Conservation (phyloP, 805 yeast genomes). For the Zygosaccharomyces bisporus region DNA sequence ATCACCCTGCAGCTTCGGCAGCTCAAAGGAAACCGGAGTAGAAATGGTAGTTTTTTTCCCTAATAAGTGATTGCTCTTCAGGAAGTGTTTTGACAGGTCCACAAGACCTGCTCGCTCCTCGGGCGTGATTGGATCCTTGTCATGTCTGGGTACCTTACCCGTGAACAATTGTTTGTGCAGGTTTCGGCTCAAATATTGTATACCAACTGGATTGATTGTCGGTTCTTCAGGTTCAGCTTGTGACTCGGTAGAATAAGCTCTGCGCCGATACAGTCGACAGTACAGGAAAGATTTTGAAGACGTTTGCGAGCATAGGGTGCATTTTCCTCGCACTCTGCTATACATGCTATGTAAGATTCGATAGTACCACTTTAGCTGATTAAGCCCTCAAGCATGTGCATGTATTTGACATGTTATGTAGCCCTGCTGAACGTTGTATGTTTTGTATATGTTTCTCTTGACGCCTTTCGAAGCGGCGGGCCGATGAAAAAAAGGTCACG, state of each 20-base stretch:
- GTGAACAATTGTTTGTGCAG: slow-evolving; percentile 59
- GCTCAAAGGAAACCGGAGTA: slow-evolving; percentile 53
- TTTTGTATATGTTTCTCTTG: not conserved
- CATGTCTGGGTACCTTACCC: slow-evolving; percentile 24
- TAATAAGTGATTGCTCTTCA: slow-evolving; percentile 59
- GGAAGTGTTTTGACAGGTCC: slow-evolving; percentile 55
- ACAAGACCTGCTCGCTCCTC: slow-evolving; percentile 37
- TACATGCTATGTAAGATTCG: not conserved
- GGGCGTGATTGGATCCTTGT: slow-evolving; percentile 22
- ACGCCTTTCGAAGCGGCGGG: not conserved
- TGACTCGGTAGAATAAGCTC: slow-evolving; percentile 8
- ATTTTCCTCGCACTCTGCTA: not conserved
- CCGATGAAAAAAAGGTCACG: not conserved
- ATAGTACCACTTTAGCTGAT: not conserved
- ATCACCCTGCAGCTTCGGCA: slow-evolving; percentile 73
- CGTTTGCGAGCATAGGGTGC: not conserved
- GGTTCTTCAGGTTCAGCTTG: slow-evolving; percentile 39
- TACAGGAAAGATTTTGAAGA: slow-evolving; percentile 1
- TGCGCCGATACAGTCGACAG: slow-evolving; percentile 12
- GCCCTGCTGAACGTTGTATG: not conserved
- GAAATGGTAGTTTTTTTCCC: slow-evolving; percentile 67
- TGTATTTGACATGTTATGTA: not conserved
- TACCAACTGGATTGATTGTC: slow-evolving; percentile 71
- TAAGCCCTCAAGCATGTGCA: not conserved
- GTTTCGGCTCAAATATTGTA: slow-evolving; percentile 63